phyloP scores from a whole-genome alignment of 2,329 filamentous ascomycete genomes.

The Lithohypha guttulata region DNA sequence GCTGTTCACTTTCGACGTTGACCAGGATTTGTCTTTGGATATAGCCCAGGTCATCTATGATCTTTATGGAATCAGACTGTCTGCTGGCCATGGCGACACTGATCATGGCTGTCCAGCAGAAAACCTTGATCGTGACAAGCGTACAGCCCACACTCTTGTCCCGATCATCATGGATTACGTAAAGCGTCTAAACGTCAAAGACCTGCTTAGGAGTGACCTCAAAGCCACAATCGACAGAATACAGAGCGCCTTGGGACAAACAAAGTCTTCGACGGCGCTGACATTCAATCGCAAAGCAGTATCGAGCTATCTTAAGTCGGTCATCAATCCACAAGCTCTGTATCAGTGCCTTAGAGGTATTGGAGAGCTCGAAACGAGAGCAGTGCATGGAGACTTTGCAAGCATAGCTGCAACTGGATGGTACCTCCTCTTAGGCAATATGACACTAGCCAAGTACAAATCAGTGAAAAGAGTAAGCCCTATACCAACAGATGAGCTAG shows the following conservation, averaged over 20 bases:
- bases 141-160: conserved; percentile 68
- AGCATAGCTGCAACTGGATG: conserved; percentile 69
- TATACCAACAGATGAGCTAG: conserved; percentile 71
- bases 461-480: conserved; percentile 66
- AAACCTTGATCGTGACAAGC: conserved; percentile 55
- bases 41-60: conserved; percentile 77
- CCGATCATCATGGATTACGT: conserved; percentile 75
- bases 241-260: conserved; percentile 70
- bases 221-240: conserved; percentile 87
- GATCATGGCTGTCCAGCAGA: conserved; percentile 75
- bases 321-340: conserved; percentile 70
- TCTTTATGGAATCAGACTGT: conserved; percentile 68
- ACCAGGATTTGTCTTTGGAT: conserved; percentile 77
- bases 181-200: conserved; percentile 75
- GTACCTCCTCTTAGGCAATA: conserved; percentile 85
- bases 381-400: conserved; percentile 58
- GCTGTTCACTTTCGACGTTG: conserved; percentile 61
- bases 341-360: conserved; percentile 73
- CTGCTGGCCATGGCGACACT: conserved; percentile 52
- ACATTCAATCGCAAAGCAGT: conserved; percentile 80
- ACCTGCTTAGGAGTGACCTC: conserved; percentile 81
- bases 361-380: conserved; percentile 60
- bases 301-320: conserved; percentile 67
- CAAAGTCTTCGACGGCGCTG: conserved; percentile 68
- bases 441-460: conserved; percentile 77